Evolutionary conservation across 306 rosid genomes (phyloP), one percentile per base, ranked within the genome.

Genomic region (Inga oerstediana): DNA sequence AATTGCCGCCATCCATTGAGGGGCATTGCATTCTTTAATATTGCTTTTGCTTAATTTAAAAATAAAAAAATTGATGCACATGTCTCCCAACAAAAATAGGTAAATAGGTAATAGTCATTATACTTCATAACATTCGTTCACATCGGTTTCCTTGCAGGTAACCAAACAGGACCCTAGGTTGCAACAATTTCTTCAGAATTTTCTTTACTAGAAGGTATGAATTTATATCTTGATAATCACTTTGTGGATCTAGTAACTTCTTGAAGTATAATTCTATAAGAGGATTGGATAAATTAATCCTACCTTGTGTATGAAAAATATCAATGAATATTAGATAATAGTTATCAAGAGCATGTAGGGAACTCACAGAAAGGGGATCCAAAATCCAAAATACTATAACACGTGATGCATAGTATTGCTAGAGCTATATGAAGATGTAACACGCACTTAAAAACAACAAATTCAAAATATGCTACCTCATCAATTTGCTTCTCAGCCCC

Each of bases 401-500:
- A 8, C 13, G 8, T 20, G n/a, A 22, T 59, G 65, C 65, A 59
- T 59, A 9, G 13, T 10, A 59, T 22, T n/a, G 65, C 32, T n/a
- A 22, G 30, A 59, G 32, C 32, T 59, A 46, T 59, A 59, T 59
- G 65, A 59, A 20, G 13, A 59, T 59, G 65, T 9, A 59, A 4
- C 24, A n/a, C 65, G 2, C 65, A 8, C 2, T 22, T 59, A 3
- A 9, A 19, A 19, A 54, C 9, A 51, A 51, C 19, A 51, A 51
- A 54, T 17, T 24, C 34, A 24, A 61, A 61, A 61, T 46, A 61
- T 27, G 56, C 75, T 85, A 95, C 98, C 94, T 93, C 98, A 51
- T 82, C 74, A 86, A 95, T 91, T 88, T 95, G 95, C 82, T 93
- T 95, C 86, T 95, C 97, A 7, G 98, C 93, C 97, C 91, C 93